phyloP scores from a whole-genome alignment of 192 early-diverging fungal genomes.

The Coemansia sp. region DNA sequence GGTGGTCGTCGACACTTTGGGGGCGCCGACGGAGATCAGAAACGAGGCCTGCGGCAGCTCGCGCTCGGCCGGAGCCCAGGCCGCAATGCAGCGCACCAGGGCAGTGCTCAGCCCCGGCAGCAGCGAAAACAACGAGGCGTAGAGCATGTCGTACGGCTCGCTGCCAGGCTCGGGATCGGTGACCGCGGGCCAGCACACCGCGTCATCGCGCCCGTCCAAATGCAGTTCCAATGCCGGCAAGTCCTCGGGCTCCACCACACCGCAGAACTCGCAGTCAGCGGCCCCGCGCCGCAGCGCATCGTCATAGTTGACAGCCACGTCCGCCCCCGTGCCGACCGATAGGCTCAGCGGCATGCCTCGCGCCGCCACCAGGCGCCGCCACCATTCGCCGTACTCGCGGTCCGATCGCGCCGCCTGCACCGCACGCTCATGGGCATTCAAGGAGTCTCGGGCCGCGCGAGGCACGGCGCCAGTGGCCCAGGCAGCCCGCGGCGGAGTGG shows the following conservation, averaged over 20 bases:
- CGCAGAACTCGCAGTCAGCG: slow-evolving; percentile 25
- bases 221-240: slow-evolving; percentile 26
- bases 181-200: slow-evolving; percentile 9
- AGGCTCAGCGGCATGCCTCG: slow-evolving; percentile 43
- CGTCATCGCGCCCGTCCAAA: slow-evolving; percentile 10
- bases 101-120: slow-evolving; percentile 25
- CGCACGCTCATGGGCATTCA: slow-evolving; percentile 6
- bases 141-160: slow-evolving; percentile 4
- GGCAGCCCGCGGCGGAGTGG: not conserved
- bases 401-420: slow-evolving; percentile 29
- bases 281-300: not conserved
- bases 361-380: slow-evolving; percentile 28
- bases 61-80: slow-evolving; percentile 38
- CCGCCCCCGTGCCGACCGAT: slow-evolving; percentile 17
- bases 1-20: slow-evolving; percentile 18
- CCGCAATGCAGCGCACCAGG: slow-evolving; percentile 28
- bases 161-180: slow-evolving; percentile 4
- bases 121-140: slow-evolving; percentile 36
- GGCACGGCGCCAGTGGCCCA: slow-evolving; percentile 2
- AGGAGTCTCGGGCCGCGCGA: slow-evolving; percentile 22
- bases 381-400: slow-evolving; percentile 49
- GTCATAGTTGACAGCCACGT: slow-evolving; percentile 35
- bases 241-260: slow-evolving; percentile 42
- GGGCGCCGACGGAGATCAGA: slow-evolving; percentile 10
- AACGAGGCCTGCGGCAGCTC: slow-evolving; percentile 29